phyloP scores from a whole-genome alignment of 805 yeast species.

The Candida ulmi region DNA sequence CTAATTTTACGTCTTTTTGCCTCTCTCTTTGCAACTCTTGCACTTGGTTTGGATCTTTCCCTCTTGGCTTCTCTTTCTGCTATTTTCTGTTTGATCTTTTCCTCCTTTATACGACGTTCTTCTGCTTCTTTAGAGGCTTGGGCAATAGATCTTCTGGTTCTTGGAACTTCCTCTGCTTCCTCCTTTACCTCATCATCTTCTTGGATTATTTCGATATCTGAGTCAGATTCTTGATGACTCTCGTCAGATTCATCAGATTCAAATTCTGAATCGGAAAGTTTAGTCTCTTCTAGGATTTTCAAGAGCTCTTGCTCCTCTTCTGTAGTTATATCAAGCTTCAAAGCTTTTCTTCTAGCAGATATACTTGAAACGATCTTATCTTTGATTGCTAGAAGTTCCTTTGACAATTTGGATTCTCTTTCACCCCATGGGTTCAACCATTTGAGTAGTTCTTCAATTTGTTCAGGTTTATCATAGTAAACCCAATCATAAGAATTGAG shows the following conservation, averaged over 20 bases:
- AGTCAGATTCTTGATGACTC: constrained; percentile 10
- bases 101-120: constrained; percentile 14
- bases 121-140: constrained; percentile 15
- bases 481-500: constrained; percentile 54
- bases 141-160: constrained; percentile 23
- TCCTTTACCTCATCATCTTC: constrained; percentile 6
- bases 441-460: constrained; percentile 46
- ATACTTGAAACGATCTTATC: constrained; percentile 52
- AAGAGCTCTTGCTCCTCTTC: constrained; percentile 38
- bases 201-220: constrained; percentile 6
- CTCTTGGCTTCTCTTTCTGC: constrained; percentile 17
- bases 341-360: constrained; percentile 50
- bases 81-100: constrained; percentile 7
- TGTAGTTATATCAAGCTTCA: constrained; percentile 37
- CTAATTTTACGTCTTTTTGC: constrained; percentile 25
- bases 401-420: constrained; percentile 60
- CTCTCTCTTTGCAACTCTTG: constrained; percentile 32
- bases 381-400: constrained; percentile 50
- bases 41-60: constrained; percentile 27
- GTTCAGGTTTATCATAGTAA: constrained; percentile 55
- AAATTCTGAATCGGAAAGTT: constrained; percentile 28
- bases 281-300: constrained; percentile 33
- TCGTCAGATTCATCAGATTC: constrained; percentile 17
- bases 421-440: constrained; percentile 76
- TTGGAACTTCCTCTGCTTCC: constrained; percentile 12